phyloP scores from a whole-genome alignment of 495 filamentous ascomycete species.

The Daldinia grandis region DNA sequence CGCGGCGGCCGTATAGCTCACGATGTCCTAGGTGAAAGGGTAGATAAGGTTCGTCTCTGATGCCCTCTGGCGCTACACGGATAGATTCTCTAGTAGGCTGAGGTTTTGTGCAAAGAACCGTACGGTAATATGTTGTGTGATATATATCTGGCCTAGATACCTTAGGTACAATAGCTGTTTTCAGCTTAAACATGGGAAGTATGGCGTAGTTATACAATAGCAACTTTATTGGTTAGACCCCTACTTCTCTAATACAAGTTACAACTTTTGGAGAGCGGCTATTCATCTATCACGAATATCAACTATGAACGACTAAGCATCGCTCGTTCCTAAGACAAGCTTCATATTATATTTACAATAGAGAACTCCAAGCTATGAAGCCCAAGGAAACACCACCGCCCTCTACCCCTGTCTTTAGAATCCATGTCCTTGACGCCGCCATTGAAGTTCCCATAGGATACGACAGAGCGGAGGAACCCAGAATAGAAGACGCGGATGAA shows the following conservation, averaged over 20 bases:
- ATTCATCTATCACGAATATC: too few species aligned
- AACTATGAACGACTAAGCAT: too few species aligned
- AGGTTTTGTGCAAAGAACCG: background rate
- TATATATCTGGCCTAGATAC: background rate
- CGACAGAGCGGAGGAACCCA: background rate
- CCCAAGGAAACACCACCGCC: background rate
- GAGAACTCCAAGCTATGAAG: background rate
- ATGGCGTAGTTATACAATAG: too few species aligned
- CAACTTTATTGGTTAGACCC: too few species aligned
- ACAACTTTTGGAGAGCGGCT: too few species aligned
- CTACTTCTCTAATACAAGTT: too few species aligned
- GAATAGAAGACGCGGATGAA: background rate
- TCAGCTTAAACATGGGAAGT: too few species aligned
- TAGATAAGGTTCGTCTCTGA: background rate
- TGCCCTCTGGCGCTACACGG: background rate
- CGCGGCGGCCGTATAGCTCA: slow-evolving; percentile 11
- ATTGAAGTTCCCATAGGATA: background rate
- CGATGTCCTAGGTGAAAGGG: background rate
- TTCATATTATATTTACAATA: background rate
- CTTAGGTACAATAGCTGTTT: too few species aligned
- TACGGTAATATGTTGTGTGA: background rate
- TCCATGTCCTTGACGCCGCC: background rate
- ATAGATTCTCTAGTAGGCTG: background rate
- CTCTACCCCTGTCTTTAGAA: background rate
- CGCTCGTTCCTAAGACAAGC: too few species aligned